These are phyloP conservation scores for Fistulifera solaris DNA, from an alignment of 108 stramenopile genomes.

Conservation along the genomic window DNA sequence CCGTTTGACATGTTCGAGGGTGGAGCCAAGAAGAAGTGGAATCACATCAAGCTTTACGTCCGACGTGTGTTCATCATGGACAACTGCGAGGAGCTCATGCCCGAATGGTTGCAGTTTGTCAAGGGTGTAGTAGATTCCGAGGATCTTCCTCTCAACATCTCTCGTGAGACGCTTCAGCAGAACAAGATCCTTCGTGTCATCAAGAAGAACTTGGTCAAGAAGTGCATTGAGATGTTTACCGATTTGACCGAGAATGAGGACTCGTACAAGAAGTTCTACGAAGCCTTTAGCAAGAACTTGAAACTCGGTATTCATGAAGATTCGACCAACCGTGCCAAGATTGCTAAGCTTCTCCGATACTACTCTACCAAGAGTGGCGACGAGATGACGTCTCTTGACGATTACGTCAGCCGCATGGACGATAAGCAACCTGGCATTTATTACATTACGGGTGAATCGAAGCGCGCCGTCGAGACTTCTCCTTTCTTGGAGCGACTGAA, in stretches of 20 bases:
- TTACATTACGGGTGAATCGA: conserved; percentile 99
- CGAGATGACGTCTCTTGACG: conserved; percentile 97
- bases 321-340: conserved; percentile 98
- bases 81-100: conserved; percentile 99
- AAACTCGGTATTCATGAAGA: conserved; percentile 99
- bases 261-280: conserved; percentile 99
- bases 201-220: conserved; percentile 99
- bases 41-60: conserved; percentile 99
- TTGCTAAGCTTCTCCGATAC: conserved; percentile 99
- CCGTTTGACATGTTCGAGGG: conserved; percentile 99
- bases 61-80: conserved; percentile 99
- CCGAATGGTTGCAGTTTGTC: conserved; percentile 98
- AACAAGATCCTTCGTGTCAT: conserved; percentile 99
- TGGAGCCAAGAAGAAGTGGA: conserved; percentile 98
- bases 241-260: conserved; percentile 98
- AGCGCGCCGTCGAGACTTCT: conserved; percentile 96
- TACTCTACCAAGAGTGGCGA: conserved; percentile 98
- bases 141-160: conserved; percentile 99
- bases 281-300: conserved; percentile 98
- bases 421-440: conserved; percentile 99
- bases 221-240: conserved; percentile 99
- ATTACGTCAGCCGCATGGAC: conserved; percentile 97
- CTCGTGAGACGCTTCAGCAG: conserved; percentile 99
- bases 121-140: conserved; percentile 99
- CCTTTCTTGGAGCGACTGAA: conserved; percentile 99